Base-by-base conservation (phyloP, 345 rosid genomes). In the Syzygium jambos region DNA sequence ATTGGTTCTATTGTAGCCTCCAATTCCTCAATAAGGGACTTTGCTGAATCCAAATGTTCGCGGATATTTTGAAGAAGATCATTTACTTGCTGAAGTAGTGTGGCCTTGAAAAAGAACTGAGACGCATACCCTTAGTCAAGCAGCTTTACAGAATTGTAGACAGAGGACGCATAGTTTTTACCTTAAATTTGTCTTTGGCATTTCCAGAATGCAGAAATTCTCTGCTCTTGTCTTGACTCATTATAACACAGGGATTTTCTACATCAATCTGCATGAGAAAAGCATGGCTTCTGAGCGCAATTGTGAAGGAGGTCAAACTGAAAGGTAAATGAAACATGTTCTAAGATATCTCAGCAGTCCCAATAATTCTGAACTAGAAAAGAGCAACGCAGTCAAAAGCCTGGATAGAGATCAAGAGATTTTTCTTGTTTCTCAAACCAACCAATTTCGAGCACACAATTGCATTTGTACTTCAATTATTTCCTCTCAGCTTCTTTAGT, bases 161-260 rank as follows among this genome's bases (percentile, higher is more conserved):
- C 56, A 83, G 51, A 84, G 52, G 25, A 85, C 27, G 88, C 77
- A 25, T 16, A 86, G 52, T 68, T 65, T 15, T 80, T 89, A 98
- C 99, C 98, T 93, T 96, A 90, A 98, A 98, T 90, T 96, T 98
- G 89, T 98, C 99, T 89, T 93, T 98, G 90, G 94, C 96, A 91
- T 95, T 96, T 57, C 99, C 99, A 87, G 99, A 98, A 91, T 98
- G 99, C 80, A 98, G 88, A 88, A 98, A 98, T 88, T 98, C 99
- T 91, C 99, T 94, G 93, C 99, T 98, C 92, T 94, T 98, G 92
- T 98, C 99, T 93, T 98, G 99, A 90, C 96, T 96, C 99, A 98
- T 98, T 85, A 98, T 89, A 19, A 98, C 99, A 86, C 99, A 98
- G 3, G 99, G 99, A 90, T 98, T 98, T 91, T 98, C 99, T 85